Evolutionary conservation across 352 stramenopile genomes (phyloP).

Genomic region (Bremia lactucae): DNA sequence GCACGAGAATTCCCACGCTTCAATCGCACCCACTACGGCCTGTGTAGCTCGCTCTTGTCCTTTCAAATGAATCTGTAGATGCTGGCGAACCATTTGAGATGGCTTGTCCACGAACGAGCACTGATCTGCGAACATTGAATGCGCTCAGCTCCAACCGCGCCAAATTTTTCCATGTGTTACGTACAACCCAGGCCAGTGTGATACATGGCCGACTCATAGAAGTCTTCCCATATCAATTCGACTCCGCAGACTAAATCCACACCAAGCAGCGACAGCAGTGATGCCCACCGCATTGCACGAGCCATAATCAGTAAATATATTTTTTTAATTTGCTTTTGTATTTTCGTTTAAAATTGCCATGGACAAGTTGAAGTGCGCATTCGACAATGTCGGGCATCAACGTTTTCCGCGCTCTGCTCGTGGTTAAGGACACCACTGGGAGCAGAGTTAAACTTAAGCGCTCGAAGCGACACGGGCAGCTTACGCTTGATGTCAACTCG

Average conservation of each 20-base stretch:
- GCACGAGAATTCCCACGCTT: slow-evolving; percentile 79
- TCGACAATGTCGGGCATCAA: slow-evolving; percentile 1
- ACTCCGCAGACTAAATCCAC: not conserved
- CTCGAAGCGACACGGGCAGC: slow-evolving; percentile 31
- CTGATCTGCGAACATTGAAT: slow-evolving; percentile 38
- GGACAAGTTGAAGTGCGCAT: slow-evolving; percentile 17
- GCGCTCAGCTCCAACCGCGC: slow-evolving; percentile 1
- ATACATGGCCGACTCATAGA: slow-evolving; percentile 33
- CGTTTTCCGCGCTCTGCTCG: slow-evolving; percentile 25
- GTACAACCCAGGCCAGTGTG: slow-evolving; percentile 40
- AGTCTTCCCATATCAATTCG: slow-evolving; percentile 21
- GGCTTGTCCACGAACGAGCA: slow-evolving; percentile 65
- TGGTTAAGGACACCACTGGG: slow-evolving; percentile 13
- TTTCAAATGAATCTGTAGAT: slow-evolving; percentile 47
- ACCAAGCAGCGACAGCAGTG: slow-evolving; percentile 10
- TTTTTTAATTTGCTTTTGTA: slow-evolving; percentile 1
- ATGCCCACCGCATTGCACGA: not conserved
- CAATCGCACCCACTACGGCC: slow-evolving; percentile 52
- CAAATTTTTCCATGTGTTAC: no score
- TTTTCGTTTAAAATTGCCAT: no score
- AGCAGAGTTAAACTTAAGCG: slow-evolving; percentile 10
- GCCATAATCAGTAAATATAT: not conserved
- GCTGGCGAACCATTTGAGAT: slow-evolving; percentile 36
- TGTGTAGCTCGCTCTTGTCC: slow-evolving; percentile 58
- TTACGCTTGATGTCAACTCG: slow-evolving; percentile 17